A percentile compares a stretch with the other conserved stretches of the same genome.
Conservation (phyloP, 164 flowering plant genomes). For the Taxillus chinensis region DNA sequence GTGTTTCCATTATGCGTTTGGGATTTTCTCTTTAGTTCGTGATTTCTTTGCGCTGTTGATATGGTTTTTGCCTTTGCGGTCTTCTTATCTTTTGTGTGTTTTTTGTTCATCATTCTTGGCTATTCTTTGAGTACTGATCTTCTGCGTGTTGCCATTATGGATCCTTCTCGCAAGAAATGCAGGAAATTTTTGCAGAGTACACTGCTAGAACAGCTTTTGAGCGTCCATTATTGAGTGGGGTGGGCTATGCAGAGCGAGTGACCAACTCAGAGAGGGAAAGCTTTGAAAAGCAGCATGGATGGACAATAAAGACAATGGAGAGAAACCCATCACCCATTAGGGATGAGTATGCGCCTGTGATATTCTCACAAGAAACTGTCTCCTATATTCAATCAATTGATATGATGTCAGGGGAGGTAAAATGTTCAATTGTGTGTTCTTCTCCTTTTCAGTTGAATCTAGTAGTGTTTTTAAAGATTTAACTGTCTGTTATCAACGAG, state of each 20-base stretch:
- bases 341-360: slow-evolving; percentile 92
- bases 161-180: slow-evolving; percentile 14
- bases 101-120: not conserved
- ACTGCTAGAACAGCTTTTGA: slow-evolving; percentile 82
- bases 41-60: too few species aligned
- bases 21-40: too few species aligned
- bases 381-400: slow-evolving; percentile 74
- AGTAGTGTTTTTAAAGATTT: not conserved
- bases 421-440: not conserved
- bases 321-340: slow-evolving; percentile 64
- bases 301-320: slow-evolving; percentile 85
- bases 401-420: slow-evolving; percentile 98
- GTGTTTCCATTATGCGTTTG: too few species aligned
- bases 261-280: slow-evolving; percentile 57
- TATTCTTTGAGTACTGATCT: not conserved
- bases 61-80: not conserved
- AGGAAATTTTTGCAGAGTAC: slow-evolving; percentile 89
- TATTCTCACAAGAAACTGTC: slow-evolving; percentile 81
- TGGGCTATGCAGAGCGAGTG: slow-evolving; percentile 79
- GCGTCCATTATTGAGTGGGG: slow-evolving; percentile 83
- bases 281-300: slow-evolving; percentile 73
- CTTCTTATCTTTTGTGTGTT: not conserved
- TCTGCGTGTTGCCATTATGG: not conserved
- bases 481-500: not conserved
- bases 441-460: not conserved